Base-by-base conservation (phyloP, 257 asterid genomes). In the Solanum tarapatanum region DNA sequence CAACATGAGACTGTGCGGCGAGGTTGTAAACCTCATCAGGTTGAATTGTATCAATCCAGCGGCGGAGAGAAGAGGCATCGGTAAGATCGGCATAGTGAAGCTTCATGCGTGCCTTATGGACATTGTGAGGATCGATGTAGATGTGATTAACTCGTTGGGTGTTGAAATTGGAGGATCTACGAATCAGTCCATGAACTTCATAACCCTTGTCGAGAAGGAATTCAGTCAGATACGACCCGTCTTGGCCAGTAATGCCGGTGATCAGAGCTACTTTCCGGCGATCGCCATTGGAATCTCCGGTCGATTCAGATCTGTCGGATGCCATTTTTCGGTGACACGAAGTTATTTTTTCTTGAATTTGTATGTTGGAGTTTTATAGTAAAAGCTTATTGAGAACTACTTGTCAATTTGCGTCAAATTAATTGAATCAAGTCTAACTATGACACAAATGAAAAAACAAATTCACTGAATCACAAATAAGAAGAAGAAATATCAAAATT, bases 171-270 rank as follows among this genome's bases (percentile, higher is more conserved):
- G 99, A 97, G 11, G 99, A 95, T 33, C 99, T 92, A 17, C 99
- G 98, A 87, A 97, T 97, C 55, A 97, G 92, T 51, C 99, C 99
- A 87, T 97, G 99, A 21, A 97, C 99, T 84, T 94, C 95, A 92
- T 97, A 97, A 23, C 96, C 98, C 85, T 95, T 94, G n/a, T 83
- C n/a, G 17, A 95, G 95, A 37, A 97, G 92, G 91, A 97, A 94
- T 89, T 97, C 99, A 43, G 99, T 95, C 35, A 97, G 94, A 88
- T 97, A 97, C 13, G 99, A 95, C 2, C 99, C 98, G 88, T 97
- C 99, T 82, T 97, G 99, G n/a, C 99, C 99, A 17, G 99, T 95
- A 91, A 97, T 95, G 45, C 99, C 99, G 23, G 99, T 95, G 93
- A 97, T 94, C 92, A 97, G 91, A 3, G 99, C 99, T 8, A 94